phyloP scores from a whole-genome alignment of 2,329 filamentous ascomycete genomes.

The Neonectria sp. region DNA sequence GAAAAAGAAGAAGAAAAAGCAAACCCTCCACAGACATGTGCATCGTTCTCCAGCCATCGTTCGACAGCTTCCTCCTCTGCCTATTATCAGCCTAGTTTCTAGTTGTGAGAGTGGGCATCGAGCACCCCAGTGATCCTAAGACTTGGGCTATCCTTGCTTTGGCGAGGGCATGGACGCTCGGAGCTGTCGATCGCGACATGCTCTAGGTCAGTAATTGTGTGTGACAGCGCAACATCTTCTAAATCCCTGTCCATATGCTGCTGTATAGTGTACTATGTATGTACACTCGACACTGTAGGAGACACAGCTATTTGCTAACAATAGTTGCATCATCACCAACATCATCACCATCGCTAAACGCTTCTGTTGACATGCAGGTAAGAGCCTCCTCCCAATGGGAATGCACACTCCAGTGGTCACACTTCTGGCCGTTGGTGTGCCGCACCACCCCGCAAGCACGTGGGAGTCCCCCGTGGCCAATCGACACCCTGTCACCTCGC shows the following conservation, averaged over 20 bases:
- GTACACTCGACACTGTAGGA: not conserved
- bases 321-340: not conserved
- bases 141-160: slow-evolving; percentile 11
- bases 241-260: slow-evolving; percentile 3
- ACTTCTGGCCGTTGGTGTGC: slow-evolving; percentile 9
- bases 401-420: slow-evolving; percentile 3
- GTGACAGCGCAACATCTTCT: slow-evolving; percentile 1
- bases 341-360: no score
- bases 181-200: slow-evolving; percentile 19
- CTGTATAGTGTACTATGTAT: no score
- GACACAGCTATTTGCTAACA: not conserved
- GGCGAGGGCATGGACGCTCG: slow-evolving; percentile 13
- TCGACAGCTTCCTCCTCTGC: not conserved
- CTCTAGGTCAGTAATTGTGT: not conserved
- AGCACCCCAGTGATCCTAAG: not conserved
- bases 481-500: slow-evolving; percentile 19
- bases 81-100: not conserved
- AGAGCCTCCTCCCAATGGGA: slow-evolving; percentile 7
- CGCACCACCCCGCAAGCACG: slow-evolving; percentile 20
- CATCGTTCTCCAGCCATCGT: not conserved
- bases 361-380: not conserved
- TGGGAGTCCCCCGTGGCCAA: slow-evolving; percentile 17
- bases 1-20: not conserved
- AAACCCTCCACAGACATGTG: not conserved
- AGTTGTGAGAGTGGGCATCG: not conserved